These are phyloP conservation scores for Rubroshorea leprosula DNA, from an alignment of 345 rosid genomes.

Conservation along the genomic window DNA sequence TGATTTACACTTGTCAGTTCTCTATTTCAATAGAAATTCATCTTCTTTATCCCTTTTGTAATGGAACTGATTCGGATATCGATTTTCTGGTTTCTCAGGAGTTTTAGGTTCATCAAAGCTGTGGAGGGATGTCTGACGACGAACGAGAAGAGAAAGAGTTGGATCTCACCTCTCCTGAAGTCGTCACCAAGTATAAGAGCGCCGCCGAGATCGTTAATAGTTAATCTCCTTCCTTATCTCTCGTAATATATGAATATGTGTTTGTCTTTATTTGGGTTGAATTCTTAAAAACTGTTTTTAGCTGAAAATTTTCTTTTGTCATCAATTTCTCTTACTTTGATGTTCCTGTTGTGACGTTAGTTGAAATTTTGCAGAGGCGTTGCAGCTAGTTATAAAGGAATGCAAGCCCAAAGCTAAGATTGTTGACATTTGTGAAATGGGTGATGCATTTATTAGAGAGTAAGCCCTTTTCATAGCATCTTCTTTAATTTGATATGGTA, in stretches of 20 bases:
- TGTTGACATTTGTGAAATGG: constrained; percentile 87
- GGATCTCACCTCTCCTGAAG: constrained; percentile 91
- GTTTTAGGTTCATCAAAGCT: neutral
- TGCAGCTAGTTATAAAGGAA: constrained; percentile 65
- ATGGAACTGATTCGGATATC: neutral
- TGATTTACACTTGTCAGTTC: neutral
- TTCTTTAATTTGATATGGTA: too few species aligned
- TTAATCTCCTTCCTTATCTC: constrained; percentile 17
- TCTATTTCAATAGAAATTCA: neutral
- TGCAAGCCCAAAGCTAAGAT: constrained; percentile 83
- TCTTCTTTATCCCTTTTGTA: neutral
- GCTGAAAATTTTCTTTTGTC: too few species aligned
- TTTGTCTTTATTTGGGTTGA: neutral
- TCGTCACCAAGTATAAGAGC: constrained; percentile 88
- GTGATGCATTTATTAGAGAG: constrained; percentile 85
- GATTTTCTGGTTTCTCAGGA: constrained; percentile 2
- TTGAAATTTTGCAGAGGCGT: constrained; percentile 59
- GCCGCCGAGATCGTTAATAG: constrained; percentile 97
- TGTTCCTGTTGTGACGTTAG: neutral
- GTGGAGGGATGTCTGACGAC: constrained; percentile 82
- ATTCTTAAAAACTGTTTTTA: too few species aligned
- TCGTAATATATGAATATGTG: too few species aligned
- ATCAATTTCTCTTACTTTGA: neutral
- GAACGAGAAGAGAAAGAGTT: constrained; percentile 97
- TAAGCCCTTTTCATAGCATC: constrained; percentile 24